Conservation (phyloP, 345 rosid species). For the Camelina hispida region DNA sequence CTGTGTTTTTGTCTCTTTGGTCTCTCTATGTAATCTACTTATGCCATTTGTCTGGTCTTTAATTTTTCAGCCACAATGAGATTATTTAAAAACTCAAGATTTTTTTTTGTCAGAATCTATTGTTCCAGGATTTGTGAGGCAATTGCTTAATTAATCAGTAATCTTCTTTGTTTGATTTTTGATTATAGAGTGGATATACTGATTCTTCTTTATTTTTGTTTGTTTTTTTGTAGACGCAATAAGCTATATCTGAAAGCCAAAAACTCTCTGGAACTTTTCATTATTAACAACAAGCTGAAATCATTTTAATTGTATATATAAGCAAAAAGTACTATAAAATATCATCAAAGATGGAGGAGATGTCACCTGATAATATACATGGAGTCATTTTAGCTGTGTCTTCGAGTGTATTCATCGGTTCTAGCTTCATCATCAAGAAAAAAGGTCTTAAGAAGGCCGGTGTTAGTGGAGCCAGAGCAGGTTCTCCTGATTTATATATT, state of each 20-base stretch:
- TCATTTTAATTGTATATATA: constrained; percentile 16
- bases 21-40: constrained; percentile 9
- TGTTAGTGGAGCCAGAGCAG: constrained; percentile 68
- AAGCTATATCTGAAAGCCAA: constrained; percentile 3
- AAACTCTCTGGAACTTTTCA: not conserved
- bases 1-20: constrained; percentile 1
- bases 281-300: not conserved
- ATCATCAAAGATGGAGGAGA: constrained; percentile 42
- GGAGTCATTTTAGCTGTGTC: constrained; percentile 88
- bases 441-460: constrained; percentile 84
- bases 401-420: constrained; percentile 86
- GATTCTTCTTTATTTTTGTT: constrained; percentile 6
- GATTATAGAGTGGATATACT: not conserved
- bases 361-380: constrained; percentile 70
- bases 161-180: not conserved
- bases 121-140: not conserved
- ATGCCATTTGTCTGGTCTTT: constrained; percentile 33
- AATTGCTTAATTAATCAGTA: not conserved
- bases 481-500: constrained; percentile 33
- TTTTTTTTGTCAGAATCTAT: not conserved
- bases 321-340: constrained; percentile 1
- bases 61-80: constrained; percentile 13
- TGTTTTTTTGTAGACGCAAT: constrained; percentile 11
- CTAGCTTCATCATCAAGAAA: constrained; percentile 93
- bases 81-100: not conserved